Evolutionary conservation across 2,329 filamentous ascomycete genomes (phyloP), one percentile per base, ranked within the genome.

Genomic region (Capronia epimyces): DNA sequence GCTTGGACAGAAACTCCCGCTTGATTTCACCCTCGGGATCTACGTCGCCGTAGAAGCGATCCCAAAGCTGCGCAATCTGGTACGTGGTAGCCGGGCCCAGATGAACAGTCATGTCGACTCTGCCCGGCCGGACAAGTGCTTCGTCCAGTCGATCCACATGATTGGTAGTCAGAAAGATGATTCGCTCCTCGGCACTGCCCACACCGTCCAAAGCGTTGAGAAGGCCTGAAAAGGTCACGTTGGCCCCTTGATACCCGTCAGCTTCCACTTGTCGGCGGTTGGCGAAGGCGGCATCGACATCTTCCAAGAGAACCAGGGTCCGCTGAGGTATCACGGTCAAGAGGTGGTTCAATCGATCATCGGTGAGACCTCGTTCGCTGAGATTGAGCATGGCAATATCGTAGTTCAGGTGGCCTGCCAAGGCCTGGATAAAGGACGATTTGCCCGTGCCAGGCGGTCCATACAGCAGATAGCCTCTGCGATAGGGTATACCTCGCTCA

Each of bases 101-200:
- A 48, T 88, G 81, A 2, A 95, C 80, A 60, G 88, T 93, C 84
- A 97, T 86, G 68, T 98, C 93, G 1, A 98, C 89, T 43, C 93
- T 80, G 0, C 93, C 93, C 0, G 93, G 93, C 20, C 93, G 79
- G 42, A 97, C 88, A 36, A 98, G 71, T 3, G 93, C 93, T 54
- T 89, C 85, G 63, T 96, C 89, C 1, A 63, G 78, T 34, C 88
- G 80, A 59, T 96, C 89, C 31, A 95, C 82, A 64, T 96, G 89
- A 64, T 98, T 98, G 16, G 91, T 95, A 1, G 93, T 98, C 56
- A 95, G 75, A 68, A 98, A 95, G 1, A 94, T 83, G 56, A 98
- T 87, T 46, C 93, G 81, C 72, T 97, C 91, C 66, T 97, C 93
- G 10, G 89, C 88, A 45, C 90, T 94, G 5, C 89, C 89, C n/a